Evolutionary conservation across 257 asterid species (phyloP), one percentile per base, ranked within the genome.

Genomic region (Solanum stenotomum): DNA sequence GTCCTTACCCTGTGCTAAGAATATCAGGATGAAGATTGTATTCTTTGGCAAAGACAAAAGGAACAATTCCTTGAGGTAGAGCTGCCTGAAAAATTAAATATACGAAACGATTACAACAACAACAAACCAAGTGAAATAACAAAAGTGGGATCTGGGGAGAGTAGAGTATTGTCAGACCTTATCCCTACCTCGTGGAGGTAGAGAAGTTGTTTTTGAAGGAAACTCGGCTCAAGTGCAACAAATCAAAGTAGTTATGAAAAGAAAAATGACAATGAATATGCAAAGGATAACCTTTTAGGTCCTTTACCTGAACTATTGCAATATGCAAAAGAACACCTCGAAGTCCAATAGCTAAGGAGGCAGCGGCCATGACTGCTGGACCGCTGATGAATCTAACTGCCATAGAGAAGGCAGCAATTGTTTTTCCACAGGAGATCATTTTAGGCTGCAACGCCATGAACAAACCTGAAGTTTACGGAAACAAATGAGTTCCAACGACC

Each of bases 341-440:
- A 23, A 94, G 98, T 10, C 98, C 98, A 35, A 94, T 88, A 18
- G 94, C 95, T 2, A 94, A 90, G 0, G 98, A 94, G 40, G 98
- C 94, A 15, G 98, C 98, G 0, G 98, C 98, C 96, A 94, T 94
- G 33, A 94, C 98, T 0, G 98, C 98, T 1, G 98, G 98, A 5
- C 96, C 96, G 0, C 92, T 90, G 4, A 94, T 86, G 88, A 94
- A 94, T 6, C 98, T 90, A 2, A 94, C 90, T 0, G 91, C 95
- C 98, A 94, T 94, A 27, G 95, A 92, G 88, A 94, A 92, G 3
- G 93, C 77, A 16, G 98, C 98, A 0, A 93, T 92, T 0, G 93
- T 87, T 82, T 94, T 94, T 11, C 97, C 97, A 86, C 97, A 94
- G 1, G 98, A 95, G 2, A 94, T 94, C 85, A 94, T 90, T 85